Evolutionary conservation across 768 basidiomycete genomes (phyloP), one percentile per base, ranked within the genome.

Genomic region (Tricholoma saponaceum): DNA sequence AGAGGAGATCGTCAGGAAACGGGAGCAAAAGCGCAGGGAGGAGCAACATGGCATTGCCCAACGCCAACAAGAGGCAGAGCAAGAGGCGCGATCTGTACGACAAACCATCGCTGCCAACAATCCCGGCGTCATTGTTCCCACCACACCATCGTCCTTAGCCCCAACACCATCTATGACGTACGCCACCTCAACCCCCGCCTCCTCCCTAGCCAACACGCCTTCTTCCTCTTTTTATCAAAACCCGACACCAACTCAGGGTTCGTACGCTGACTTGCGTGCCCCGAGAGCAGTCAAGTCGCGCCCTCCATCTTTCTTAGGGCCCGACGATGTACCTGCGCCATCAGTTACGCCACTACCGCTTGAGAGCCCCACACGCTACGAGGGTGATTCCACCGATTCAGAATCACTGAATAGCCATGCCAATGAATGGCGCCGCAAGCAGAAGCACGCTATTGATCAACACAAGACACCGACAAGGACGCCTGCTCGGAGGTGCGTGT

Each of bases 31-130:
- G 62, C 72, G 79, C 55, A 74, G 70, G 55, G 73, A 75, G 51
- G 83, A 86, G 56, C 81, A 85, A 55, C 83, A 83, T 9, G 84
- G 78, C 0, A 84, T 88, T 57, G 57, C 74, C 6, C 74, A 74
- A 43, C 74, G 87, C 51, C 87, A 87, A 64, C 80, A 79, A 51
- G 86, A 87, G 63, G 80, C 83, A 6, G 81, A 85, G 13, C 72
- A 76, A 13, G 76, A 77, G 28, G 81, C 81, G 33, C 76, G 76
- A 37, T 70, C 71, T 32, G 74, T 76, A 50, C 74, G 80, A 52
- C 72, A 75, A 57, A 70, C 67, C 33, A 58, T 71, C 43, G 63
- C 66, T 37, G 61, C 64, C 28, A 71, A 72, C 47, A 61, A 64
- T 30, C 55, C 64, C 32, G 64, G 62, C 0, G 49, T 63, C 2